Evolutionary conservation across 805 yeast genomes (phyloP), one percentile per base, ranked within the genome.

Genomic region (Lipomyces yamadae): DNA sequence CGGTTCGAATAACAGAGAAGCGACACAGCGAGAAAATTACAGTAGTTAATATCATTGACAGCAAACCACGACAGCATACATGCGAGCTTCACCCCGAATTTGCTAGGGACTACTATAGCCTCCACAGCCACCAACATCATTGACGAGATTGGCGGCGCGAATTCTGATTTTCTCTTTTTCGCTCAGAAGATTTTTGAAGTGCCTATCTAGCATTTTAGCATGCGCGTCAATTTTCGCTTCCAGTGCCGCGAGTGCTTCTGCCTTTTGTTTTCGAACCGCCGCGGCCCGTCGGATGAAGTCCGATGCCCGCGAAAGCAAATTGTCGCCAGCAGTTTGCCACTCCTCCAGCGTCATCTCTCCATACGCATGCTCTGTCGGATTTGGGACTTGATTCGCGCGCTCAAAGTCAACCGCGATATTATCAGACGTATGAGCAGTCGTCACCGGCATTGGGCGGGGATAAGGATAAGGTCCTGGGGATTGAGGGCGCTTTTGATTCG

Each of bases 331-430:
- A 3, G 29, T 29, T 7, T 61, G 39, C 70, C 70, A 68, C 13
- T 68, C 70, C 18, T 52, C 54, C 18, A 68, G 56, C 29, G 70
- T 62, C 68, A 66, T 68, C 30, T 57, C 55, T 33, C 67, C 70
- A 52, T 67, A 67, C 13, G 37, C 15, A 0, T 24, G 61, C 30
- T 62, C 66, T 4, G 45, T 10, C n/a, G 42, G 53, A n/a, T 37
- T 33, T 6, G 66, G 66, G 10, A 32, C 39, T 30, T 60, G 66
- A 18, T 60, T 56, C 2, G 37, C 56, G 18, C 48, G 34, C 15
- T 32, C 24, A 32, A 60, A 60, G 48, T 66, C 66, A 7, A 52
- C 18, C 24, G 57, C 62, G 33, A 66, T 32, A 18, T 66, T 56
- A 56, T 66, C 69, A 29, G 42, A 29, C 8, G 61, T 37, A 4